These are phyloP conservation scores for Ceratobasidium sp. DNA, from an alignment of 1,284 basidiomycete genomes.

Conservation along the genomic window DNA sequence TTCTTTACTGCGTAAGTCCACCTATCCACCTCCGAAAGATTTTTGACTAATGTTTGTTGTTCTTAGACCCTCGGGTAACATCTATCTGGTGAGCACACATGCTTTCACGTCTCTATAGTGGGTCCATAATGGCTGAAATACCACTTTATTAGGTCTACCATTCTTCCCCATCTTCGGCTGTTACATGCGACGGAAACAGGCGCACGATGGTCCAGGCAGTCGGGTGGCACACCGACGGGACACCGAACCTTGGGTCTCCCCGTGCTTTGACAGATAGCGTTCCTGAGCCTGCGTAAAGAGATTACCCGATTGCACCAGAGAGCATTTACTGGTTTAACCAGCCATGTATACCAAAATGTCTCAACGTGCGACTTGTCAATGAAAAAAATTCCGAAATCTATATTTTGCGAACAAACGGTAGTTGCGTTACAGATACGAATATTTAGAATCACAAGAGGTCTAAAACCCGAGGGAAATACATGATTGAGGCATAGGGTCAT, in stretches of 20 bases:
- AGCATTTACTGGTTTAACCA: no score
- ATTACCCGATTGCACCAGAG: no score
- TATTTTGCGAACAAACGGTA: no score
- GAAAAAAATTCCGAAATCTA: no score
- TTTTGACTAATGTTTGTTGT: not conserved
- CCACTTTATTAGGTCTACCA: slow-evolving; percentile 44
- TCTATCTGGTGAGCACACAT: slow-evolving; percentile 55
- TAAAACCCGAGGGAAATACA: no score
- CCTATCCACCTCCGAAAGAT: not conserved
- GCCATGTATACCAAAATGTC: no score
- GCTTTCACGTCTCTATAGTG: not conserved
- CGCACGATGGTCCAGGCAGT: slow-evolving; percentile 45
- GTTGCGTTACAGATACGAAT: no score
- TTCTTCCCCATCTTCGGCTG: slow-evolving; percentile 41
- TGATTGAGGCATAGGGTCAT: no score
- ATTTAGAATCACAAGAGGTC: no score
- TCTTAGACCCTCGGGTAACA: slow-evolving; percentile 55
- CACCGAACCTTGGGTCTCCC: slow-evolving; percentile 41
- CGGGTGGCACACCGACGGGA: slow-evolving; percentile 35
- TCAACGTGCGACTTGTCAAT: no score
- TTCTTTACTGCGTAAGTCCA: slow-evolving; percentile 53
- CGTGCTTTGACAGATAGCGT: slow-evolving; percentile 39
- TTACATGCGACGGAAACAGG: slow-evolving; percentile 44
- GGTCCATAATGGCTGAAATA: not conserved
- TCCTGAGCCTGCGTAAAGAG: slow-evolving; percentile 28